Percentiles rank a stretch among this genome's conserved stretches.
These are phyloP conservation scores for Phytophthora pseudosyringae DNA, from an alignment of 352 stramenopile species.

Conservation along the genomic window DNA sequence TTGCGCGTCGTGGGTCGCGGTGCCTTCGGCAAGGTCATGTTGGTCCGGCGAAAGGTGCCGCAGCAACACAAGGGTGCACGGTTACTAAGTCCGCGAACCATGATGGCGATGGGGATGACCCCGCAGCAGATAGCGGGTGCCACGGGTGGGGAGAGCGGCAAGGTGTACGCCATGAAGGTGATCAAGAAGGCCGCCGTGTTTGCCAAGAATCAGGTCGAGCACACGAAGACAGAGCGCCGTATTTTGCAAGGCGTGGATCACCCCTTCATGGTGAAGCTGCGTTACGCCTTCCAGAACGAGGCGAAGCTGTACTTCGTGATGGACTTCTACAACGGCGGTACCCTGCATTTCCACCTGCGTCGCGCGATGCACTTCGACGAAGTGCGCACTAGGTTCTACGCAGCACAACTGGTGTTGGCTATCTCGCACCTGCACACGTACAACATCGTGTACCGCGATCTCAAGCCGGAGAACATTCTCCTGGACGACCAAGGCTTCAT, in stretches of 20 bases:
- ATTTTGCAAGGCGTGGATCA: conserved; percentile 89
- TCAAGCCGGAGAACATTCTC: conserved; percentile 90
- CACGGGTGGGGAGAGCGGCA: conserved; percentile 35
- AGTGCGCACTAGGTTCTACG: conserved; percentile 74
- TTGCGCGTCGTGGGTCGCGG: conserved; percentile 97
- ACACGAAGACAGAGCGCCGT: conserved; percentile 91
- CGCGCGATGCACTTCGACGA: conserved; percentile 78
- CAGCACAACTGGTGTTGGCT: conserved; percentile 81
- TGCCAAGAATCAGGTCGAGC: conserved; percentile 90
- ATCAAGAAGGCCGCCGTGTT: conserved; percentile 91
- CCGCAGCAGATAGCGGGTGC: conserved; percentile 40
- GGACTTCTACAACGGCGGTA: conserved; percentile 90
- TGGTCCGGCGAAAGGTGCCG: conserved; percentile 71
- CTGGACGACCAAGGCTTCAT: conserved; percentile 87
- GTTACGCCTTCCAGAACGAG: conserved; percentile 88
- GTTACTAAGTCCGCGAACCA: conserved; percentile 42
- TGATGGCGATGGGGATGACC: conserved; percentile 50
- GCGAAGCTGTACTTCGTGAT: conserved; percentile 91
- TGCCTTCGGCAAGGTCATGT: conserved; percentile 96
- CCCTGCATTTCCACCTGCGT: conserved; percentile 83
- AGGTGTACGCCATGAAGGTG: conserved; percentile 93
- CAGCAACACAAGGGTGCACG: conserved; percentile 40
- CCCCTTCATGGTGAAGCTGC: conserved; percentile 87
- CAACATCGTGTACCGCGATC: conserved; percentile 87
- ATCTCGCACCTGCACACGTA: conserved; percentile 87